Evolutionary conservation across 345 rosid genomes (phyloP).

Genomic region (Anastatica hierochuntica): DNA sequence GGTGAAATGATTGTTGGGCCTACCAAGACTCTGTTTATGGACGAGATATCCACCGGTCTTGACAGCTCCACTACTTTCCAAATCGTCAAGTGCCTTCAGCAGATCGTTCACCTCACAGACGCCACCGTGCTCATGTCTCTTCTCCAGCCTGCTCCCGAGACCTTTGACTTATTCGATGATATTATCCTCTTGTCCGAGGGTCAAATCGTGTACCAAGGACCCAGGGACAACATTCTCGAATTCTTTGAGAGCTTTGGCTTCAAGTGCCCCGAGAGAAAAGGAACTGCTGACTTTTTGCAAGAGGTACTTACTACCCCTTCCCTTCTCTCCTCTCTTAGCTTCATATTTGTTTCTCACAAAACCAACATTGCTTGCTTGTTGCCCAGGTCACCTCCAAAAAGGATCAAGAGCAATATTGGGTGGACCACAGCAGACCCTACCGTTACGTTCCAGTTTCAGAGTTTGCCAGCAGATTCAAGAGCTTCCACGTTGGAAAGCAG

Average conservation of each 20-base stretch:
- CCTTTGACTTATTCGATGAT: conserved; percentile 65
- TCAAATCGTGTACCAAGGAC: conserved; percentile 57
- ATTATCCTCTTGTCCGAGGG: conserved; percentile 59
- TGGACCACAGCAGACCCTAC: conserved; percentile 22
- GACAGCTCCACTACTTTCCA: conserved; percentile 73
- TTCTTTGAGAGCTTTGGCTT: conserved; percentile 63
- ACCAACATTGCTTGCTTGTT: too few relatives aligned
- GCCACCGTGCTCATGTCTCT: conserved; percentile 51
- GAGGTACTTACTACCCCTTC: conserved; percentile 46
- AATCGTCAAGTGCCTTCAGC: conserved; percentile 55
- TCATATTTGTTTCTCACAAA: too few relatives aligned
- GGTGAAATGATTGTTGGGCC: conserved; percentile 80
- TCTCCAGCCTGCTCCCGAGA: conserved; percentile 79
- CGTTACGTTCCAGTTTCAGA: conserved; percentile 37
- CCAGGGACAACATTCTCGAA: conserved; percentile 36
- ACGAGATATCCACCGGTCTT: conserved; percentile 67
- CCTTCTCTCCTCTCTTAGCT: too few relatives aligned
- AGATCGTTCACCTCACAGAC: conserved; percentile 46
- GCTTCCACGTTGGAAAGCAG: conserved; percentile 28
- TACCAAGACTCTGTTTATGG: conserved; percentile 60
- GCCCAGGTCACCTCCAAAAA: conserved; percentile 55
- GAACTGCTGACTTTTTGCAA: conserved; percentile 64
- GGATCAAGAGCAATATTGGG: conserved; percentile 66
- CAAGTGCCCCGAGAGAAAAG: conserved; percentile 62
- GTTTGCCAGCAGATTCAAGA: conserved; percentile 31